Base-by-base conservation (phyloP, 2,329 filamentous ascomycete genomes). In the Neopestalotiopsis sp. region DNA sequence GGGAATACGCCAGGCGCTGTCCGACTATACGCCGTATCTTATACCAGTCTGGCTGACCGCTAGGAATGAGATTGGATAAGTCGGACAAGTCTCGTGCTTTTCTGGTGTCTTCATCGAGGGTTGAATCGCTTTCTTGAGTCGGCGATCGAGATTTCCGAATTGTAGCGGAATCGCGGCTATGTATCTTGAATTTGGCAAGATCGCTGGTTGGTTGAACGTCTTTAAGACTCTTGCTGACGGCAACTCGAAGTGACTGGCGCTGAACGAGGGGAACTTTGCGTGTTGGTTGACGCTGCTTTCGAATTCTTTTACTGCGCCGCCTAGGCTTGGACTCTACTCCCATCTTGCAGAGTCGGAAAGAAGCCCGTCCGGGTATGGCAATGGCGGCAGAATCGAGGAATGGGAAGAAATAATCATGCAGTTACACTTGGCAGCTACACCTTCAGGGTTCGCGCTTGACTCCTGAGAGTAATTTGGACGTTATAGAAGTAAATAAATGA, bases 1-100 rank as follows among this genome's bases (percentile, higher is more conserved):
- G 69, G 68, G 76, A 78, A 49, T 10, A 66, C 12, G 1, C 34
- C 17, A 3, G 69, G 68, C 4, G 52, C 63, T 77, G 73, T 13
- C 68, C 67, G 24, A 74, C 58, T 52, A 78, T 76, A 12, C 71
- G 66, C 17, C 68, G 69, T 6, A 78, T 67, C 4, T 63, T 28
- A 42, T 77, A 70, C 75, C 75, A 77, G 30, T 73, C 74, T 13
- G 70, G 70, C 14, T 69, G 68, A 0, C 57, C 42, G 0, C 71
- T 60, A 6, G 68, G 63, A 30, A 71, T 42, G 5, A 69, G 65
- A 17, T 61, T 58, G 9, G 20, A 24, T 14, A n/a, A 9, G 13
- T 30, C 58, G 2, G 34, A n/a, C 52, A 24, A 13, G 30, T 34
- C 14, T 4, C 9, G 24, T 17, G 13, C 38, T n/a, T 60, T 17